These are phyloP conservation scores for Aspergillus texensis DNA, from an alignment of 2,329 filamentous ascomycete genomes.

Conservation along the genomic window DNA sequence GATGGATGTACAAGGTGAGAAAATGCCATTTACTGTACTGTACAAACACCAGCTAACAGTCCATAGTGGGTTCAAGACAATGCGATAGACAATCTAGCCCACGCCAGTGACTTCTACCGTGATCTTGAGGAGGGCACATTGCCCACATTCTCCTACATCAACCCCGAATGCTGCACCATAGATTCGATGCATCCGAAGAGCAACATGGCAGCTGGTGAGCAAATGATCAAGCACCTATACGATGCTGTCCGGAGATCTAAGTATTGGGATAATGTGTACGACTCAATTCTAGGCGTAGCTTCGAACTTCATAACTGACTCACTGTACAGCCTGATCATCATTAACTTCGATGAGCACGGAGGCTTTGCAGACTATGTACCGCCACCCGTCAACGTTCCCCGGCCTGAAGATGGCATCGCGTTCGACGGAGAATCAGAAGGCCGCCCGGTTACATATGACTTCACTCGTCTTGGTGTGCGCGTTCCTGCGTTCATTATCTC, in stretches of 20 bases:
- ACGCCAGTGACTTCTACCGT: conserved; percentile 57
- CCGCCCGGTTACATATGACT: conserved; percentile 40
- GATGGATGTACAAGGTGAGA: conserved; percentile 37
- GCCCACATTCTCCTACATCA: conserved; percentile 66
- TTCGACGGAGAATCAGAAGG: conserved; percentile 34
- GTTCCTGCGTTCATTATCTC: conserved; percentile 43
- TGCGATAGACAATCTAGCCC: conserved; percentile 35
- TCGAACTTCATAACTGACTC: neutral
- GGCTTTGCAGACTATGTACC: conserved; percentile 46
- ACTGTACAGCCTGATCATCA: conserved; percentile 35
- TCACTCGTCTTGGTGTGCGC: conserved; percentile 42
- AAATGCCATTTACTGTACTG: too few species aligned
- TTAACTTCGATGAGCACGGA: conserved; percentile 47
- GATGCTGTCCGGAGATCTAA: conserved; percentile 44
- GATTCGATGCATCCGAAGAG: conserved; percentile 45
- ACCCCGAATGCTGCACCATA: conserved; percentile 43
- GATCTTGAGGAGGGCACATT: conserved; percentile 66
- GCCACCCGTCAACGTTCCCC: conserved; percentile 40
- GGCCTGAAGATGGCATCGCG: conserved; percentile 36
- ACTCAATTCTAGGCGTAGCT: neutral
- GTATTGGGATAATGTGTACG: conserved; percentile 42
- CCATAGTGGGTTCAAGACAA: conserved; percentile 41
- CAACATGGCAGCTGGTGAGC: conserved; percentile 41
- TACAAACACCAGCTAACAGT: neutral
- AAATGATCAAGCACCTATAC: conserved; percentile 46